Percentiles rank a stretch among this genome's conserved stretches.
These are phyloP conservation scores for Wickerhamiella parazyma DNA, from an alignment of 805 yeast genomes.

Conservation along the genomic window DNA sequence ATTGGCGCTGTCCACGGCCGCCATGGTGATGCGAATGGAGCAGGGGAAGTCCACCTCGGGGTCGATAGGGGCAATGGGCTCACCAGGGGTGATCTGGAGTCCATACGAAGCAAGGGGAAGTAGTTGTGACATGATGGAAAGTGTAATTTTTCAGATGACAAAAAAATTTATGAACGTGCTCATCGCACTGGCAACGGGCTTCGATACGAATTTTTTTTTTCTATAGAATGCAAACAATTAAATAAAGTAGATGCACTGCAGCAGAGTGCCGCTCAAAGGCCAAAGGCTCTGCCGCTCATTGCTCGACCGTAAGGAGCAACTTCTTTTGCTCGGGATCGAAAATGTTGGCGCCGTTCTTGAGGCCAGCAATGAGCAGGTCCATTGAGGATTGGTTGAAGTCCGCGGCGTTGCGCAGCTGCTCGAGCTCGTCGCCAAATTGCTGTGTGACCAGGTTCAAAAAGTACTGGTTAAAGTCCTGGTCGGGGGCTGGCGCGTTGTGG, in stretches of 20 bases:
- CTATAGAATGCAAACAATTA: too few relatives aligned
- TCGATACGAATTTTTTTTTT: too few relatives aligned
- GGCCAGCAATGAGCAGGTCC: conserved; percentile 24
- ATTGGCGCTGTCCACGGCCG: conserved; percentile 80
- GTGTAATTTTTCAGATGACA: conserved; percentile 5
- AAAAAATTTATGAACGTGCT: not conserved
- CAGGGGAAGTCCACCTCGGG: conserved; percentile 68
- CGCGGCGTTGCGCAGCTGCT: conserved; percentile 31
- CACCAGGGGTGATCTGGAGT: conserved; percentile 73
- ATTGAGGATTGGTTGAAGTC: conserved; percentile 28
- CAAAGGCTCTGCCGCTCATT: too few relatives aligned
- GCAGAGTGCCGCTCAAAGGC: too few relatives aligned
- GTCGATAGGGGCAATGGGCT: conserved; percentile 67
- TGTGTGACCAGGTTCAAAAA: conserved; percentile 34
- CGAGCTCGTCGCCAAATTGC: conserved; percentile 34
- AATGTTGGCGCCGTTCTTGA: conserved; percentile 28
- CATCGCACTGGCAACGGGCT: not conserved
- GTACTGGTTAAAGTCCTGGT: conserved; percentile 24
- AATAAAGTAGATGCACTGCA: too few relatives aligned
- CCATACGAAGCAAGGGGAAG: conserved; percentile 79
- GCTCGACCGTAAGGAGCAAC: not conserved
- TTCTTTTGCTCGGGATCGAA: conserved; percentile 24
- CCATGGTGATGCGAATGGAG: conserved; percentile 83
- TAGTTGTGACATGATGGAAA: conserved; percentile 24
- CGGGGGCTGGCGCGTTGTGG: conserved; percentile 15